Percentiles rank a stretch among this genome's conserved stretches.
Conservation (phyloP, 106 monocot genomes). For the Hemerocallis citrina region DNA sequence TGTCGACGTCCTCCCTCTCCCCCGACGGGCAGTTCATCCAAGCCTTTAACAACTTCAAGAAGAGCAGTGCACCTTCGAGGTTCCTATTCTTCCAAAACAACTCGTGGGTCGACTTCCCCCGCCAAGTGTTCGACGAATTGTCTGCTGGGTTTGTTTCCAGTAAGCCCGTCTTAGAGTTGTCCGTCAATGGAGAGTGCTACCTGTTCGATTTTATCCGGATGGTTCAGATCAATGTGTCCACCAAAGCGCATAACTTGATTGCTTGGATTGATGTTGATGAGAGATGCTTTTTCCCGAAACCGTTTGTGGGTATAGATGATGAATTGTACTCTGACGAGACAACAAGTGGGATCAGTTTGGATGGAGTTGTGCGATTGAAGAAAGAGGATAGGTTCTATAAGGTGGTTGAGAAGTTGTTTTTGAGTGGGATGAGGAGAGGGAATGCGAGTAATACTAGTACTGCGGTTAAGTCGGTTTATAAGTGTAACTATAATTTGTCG, state of each 20-base stretch:
- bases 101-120: conserved; percentile 47
- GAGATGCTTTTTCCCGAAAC: conserved; percentile 55
- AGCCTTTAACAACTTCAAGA: conserved; percentile 33
- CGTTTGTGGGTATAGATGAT: neutral
- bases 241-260: conserved; percentile 14
- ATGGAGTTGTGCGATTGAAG: neutral
- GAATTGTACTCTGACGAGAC: neutral
- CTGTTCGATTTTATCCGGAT: conserved; percentile 52
- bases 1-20: neutral
- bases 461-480: conserved; percentile 3
- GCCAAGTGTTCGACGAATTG: conserved; percentile 21
- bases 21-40: neutral
- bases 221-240: conserved; percentile 26
- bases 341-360: neutral
- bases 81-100: conserved; percentile 27
- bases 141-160: conserved; percentile 30
- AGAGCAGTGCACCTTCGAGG: conserved; percentile 33
- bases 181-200: conserved; percentile 8
- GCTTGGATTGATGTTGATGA: conserved; percentile 65
- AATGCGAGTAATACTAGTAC: neutral
- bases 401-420: conserved; percentile 9
- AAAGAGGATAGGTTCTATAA: conserved; percentile 7
- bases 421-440: conserved; percentile 10
- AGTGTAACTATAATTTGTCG: neutral
- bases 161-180: conserved; percentile 22